Evolutionary conservation across 495 filamentous ascomycete genomes (phyloP), one percentile per base, ranked within the genome.

Genomic region (Neurospora cerealis): DNA sequence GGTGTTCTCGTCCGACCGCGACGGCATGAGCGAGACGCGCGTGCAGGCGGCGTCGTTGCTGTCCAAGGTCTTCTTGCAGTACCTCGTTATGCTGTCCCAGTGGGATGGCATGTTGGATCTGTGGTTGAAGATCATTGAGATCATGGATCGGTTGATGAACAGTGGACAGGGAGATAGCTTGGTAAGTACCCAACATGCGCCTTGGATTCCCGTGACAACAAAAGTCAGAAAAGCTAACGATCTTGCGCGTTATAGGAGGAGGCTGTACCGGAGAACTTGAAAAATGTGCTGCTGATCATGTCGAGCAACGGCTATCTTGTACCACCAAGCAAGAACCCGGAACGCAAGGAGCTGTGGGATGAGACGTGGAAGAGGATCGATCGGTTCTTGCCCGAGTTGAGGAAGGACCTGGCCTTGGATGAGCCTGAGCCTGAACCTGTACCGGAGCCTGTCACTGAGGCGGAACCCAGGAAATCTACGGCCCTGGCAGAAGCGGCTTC

Each of bases 261-360:
- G 85, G 95, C 96, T 38, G 93, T 99, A 4, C 93, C 94, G 5
- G 96, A 99, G 80, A 94, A 92, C 76, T 83, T 99, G 74, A 99
- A 98, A 83, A 99, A 99, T 75, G 93, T 98, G 71, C 86, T 99
- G 17, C 87, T 98, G 17, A 95, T 99, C 76, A 98, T 99, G 96
- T 89, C 93, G 3, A 94, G 89, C 79, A 93, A 91, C 46, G 95
- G 93, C 38, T 95, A 93, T 76, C 88, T 99, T 8, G 90, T 93
- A 0, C 88, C 92, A 11, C 91, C 93, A 7, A 89, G 89, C 74
- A 82, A 87, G 78, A 86, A 89, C 44, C 84, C 86, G 10, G 82
- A 83, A 34, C 85, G 89, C 44, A 86, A 88, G 77, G 86, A 88
- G 75, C 80, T 94, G 42, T 94, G 92, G 92, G 85, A 84, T 8